A percentile compares a stretch with the other conserved stretches of the same genome.
phyloP scores from a whole-genome alignment of 2,329 filamentous ascomycete species.

The Pseudocercospora cruenta region DNA sequence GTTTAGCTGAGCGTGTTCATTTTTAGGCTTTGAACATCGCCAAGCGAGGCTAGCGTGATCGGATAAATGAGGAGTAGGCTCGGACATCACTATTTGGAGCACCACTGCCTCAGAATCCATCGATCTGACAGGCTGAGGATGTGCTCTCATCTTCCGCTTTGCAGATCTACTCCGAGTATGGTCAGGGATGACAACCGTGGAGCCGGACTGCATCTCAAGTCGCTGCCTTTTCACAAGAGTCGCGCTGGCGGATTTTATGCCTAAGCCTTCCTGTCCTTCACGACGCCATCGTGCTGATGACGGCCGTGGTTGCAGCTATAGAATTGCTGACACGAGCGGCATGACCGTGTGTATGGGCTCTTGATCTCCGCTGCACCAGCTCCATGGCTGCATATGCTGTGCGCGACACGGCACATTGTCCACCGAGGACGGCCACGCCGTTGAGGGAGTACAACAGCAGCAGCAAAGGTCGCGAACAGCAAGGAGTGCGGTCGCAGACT shows the following conservation, averaged over 20 bases:
- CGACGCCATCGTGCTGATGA: not conserved
- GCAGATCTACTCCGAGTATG: not conserved
- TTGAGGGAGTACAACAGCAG: not conserved
- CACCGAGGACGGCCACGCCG: not conserved
- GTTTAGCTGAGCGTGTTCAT: slow-evolving; percentile 4
- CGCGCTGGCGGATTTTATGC: not conserved
- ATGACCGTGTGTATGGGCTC: slow-evolving; percentile 5
- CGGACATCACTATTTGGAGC: slow-evolving; percentile 9
- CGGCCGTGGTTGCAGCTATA: not conserved
- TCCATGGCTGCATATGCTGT: not conserved
- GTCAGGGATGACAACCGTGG: slow-evolving; percentile 4
- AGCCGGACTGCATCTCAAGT: slow-evolving; percentile 7
- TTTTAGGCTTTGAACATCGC: not conserved
- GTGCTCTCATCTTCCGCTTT: slow-evolving; percentile 1
- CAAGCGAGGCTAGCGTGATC: slow-evolving; percentile 2
- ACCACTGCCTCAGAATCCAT: slow-evolving; percentile 2
- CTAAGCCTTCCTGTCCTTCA: not conserved
- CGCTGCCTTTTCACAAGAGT: not conserved
- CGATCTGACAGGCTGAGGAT: slow-evolving; percentile 3
- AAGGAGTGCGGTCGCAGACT: not conserved
- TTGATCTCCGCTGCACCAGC: slow-evolving; percentile 3
- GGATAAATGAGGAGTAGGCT: not conserved
- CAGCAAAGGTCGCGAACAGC: not conserved
- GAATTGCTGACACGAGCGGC: slow-evolving; percentile 3
- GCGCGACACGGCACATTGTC: not conserved